Evolutionary conservation across 108 stramenopile genomes (phyloP), one percentile per base, ranked within the genome.

Genomic region (Chaetoceros tenuissimus): DNA sequence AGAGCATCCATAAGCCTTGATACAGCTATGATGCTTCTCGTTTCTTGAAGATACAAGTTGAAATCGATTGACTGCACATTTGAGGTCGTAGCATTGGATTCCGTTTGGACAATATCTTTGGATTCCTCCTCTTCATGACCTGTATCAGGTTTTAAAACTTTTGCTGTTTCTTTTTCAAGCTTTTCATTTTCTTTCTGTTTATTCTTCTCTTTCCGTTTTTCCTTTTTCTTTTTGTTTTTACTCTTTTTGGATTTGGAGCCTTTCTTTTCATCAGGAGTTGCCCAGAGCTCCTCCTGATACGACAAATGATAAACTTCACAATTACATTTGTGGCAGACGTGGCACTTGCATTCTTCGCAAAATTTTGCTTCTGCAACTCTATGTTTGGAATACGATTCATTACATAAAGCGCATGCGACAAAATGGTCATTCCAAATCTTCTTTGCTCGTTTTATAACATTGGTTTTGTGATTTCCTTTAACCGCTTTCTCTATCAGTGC

Each of bases 211-310:
- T 89, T 92, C 60, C 79, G 81, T 58, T 91, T 85, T 78, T 88
- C 89, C 79, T 91, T 88, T 54, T 83, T 71, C 51, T 96, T 85
- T 55, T 95, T 97, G 43, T 71, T 88, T 55, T 86, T 93, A 55
- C 84, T 83, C 51, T 78, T 72, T 48, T 86, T 88, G 55, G 82
- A 82, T 48, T 87, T 89, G 31, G 77, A 69, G 53, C 94, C 87
- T 21, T 75, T 78, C 73, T 86, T 79, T 26, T 86, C 73, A 47
- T 87, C 86, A 21, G 68, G 75, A 54, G 71, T 84, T 0, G 86
- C 90, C 90, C 97, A 98, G 5, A 96, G 77, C 60, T 94, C 93
- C 60, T 96, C 94, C 68, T 97, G 97, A 53, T 94, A 96, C 24
- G 84, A 83, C 23, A 97, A 67, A 67, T 97, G 97, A 55, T 93